These are phyloP conservation scores for Nemania abortiva DNA, from an alignment of 2,329 filamentous ascomycete genomes.

Conservation along the genomic window DNA sequence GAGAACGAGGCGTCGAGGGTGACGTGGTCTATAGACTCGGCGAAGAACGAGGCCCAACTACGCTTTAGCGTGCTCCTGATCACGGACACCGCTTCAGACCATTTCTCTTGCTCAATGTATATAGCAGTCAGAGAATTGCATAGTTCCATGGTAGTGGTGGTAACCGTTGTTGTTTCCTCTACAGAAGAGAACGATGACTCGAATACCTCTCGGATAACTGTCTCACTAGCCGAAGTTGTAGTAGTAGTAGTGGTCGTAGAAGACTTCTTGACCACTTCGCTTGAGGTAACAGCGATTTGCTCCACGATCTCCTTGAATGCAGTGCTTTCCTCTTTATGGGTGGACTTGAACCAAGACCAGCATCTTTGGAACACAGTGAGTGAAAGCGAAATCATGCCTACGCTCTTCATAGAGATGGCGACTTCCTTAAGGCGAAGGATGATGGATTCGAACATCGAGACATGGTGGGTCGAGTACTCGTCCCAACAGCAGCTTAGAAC, in stretches of 20 bases:
- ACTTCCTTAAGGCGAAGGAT: constrained; percentile 35
- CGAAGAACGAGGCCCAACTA: constrained; percentile 38
- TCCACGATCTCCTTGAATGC: constrained; percentile 39
- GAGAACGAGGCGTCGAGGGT: constrained; percentile 28
- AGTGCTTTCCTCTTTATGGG: constrained; percentile 36
- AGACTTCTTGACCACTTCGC: constrained; percentile 34
- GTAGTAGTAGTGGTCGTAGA: constrained; percentile 30
- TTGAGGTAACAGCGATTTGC: constrained; percentile 35
- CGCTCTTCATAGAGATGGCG: constrained; percentile 28
- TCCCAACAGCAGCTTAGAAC: constrained; percentile 39
- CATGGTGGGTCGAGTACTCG: constrained; percentile 37
- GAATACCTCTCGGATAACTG: constrained; percentile 39
- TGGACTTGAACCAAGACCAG: constrained; percentile 40
- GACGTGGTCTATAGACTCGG: constrained; percentile 36
- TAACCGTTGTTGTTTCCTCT: constrained; percentile 28
- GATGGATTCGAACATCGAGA: constrained; percentile 39
- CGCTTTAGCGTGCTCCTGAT: constrained; percentile 33
- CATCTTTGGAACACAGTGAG: constrained; percentile 38
- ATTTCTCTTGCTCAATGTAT: constrained; percentile 36
- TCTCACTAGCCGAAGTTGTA: constrained; percentile 31
- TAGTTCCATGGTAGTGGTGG: constrained; percentile 34
- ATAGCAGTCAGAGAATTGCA: constrained; percentile 36
- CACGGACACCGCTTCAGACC: constrained; percentile 37
- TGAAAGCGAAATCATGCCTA: constrained; percentile 34
- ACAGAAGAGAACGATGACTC: constrained; percentile 35